Conservation (phyloP, 352 stramenopile genomes). For the Pythium biforme region DNA sequence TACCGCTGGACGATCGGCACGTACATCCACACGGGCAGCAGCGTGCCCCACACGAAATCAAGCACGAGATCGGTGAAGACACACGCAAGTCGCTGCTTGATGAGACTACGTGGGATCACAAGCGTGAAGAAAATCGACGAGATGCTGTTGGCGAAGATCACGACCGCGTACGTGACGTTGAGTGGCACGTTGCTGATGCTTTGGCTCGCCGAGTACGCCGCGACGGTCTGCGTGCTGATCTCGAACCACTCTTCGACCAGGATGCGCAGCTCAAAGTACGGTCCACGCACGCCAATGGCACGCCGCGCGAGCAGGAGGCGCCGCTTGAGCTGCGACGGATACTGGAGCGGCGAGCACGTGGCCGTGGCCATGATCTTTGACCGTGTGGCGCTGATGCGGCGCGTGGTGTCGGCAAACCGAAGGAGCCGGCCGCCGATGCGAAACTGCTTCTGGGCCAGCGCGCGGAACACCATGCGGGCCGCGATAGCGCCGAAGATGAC, state of each 20-base stretch:
- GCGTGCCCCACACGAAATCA: slow-evolving; percentile 15
- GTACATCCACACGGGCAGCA: slow-evolving; percentile 22
- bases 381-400: too few species aligned
- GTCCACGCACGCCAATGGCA: slow-evolving; percentile 13
- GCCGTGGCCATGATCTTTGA: too few species aligned
- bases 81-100: slow-evolving; percentile 7
- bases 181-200: slow-evolving; percentile 16
- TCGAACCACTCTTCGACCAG: slow-evolving; percentile 9
- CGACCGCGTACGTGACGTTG: slow-evolving; percentile 13
- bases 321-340: not conserved
- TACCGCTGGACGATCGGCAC: slow-evolving; percentile 9
- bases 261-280: slow-evolving; percentile 17
- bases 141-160: slow-evolving; percentile 18
- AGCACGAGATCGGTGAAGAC: slow-evolving; percentile 8
- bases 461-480: not conserved
- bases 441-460: not conserved
- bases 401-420: too few species aligned
- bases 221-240: slow-evolving; percentile 1
- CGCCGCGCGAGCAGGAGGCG: not conserved
- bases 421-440: not conserved
- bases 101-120: not conserved
- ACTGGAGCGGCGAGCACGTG: too few species aligned
- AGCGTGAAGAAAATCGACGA: not conserved
- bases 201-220: slow-evolving; percentile 5
- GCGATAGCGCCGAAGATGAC: not conserved